Evolutionary conservation across 2,329 filamentous ascomycete genomes (phyloP).

Genomic region (Colletotrichum tabaci): DNA sequence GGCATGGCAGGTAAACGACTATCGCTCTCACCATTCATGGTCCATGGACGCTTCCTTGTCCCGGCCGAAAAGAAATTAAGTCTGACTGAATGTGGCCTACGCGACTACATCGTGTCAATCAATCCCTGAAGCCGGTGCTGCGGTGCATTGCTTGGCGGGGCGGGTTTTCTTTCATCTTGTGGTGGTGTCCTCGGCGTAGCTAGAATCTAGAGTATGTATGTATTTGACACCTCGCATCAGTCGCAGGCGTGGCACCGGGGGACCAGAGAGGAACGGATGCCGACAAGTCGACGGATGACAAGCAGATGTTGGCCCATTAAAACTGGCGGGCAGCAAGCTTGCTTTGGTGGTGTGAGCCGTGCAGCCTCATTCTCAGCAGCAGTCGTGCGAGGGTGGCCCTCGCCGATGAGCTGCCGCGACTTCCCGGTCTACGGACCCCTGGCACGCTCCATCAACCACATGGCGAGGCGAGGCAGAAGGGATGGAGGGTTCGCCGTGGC

Average conservation of each 20-base stretch:
- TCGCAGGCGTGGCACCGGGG: neutral
- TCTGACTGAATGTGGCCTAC: conserved; percentile 3
- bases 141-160: neutral
- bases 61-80: neutral
- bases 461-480: conserved; percentile 39
- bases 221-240: neutral
- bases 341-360: conserved; percentile 36
- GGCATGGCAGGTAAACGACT: neutral
- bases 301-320: conserved; percentile 33
- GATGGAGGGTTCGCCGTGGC: conserved; percentile 38
- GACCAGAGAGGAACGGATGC: conserved; percentile 2
- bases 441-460: conserved; percentile 40
- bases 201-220: neutral
- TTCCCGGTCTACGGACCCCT: conserved; percentile 23
- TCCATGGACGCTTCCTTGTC: neutral
- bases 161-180: neutral
- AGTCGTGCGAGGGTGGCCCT: conserved; percentile 39
- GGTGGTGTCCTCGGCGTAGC: conserved; percentile 2
- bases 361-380: conserved; percentile 42
- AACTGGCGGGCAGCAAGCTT: conserved; percentile 19
- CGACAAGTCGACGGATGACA: conserved; percentile 12
- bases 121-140: conserved; percentile 3
- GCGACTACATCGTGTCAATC: neutral
- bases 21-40: too few relatives aligned
- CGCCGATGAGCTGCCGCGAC: conserved; percentile 19